These are phyloP conservation scores for Thraustotheca clavata DNA, from an alignment of 352 stramenopile species.

Conservation along the genomic window DNA sequence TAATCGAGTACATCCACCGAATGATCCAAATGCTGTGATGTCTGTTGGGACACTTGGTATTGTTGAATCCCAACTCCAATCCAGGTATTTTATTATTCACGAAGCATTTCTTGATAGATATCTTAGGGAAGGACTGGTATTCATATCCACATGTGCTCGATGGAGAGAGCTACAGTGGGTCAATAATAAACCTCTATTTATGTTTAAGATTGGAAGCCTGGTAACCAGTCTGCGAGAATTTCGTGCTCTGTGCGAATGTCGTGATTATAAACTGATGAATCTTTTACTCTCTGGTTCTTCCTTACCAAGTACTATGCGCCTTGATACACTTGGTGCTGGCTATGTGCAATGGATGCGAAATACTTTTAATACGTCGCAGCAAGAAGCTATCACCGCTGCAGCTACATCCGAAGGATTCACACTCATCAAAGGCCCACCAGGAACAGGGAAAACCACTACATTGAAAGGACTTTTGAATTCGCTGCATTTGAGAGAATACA, in stretches of 20 bases:
- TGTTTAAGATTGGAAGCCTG: constrained; percentile 85
- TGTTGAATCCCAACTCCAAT: constrained; percentile 46
- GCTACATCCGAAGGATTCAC: constrained; percentile 86
- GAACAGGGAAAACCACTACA: constrained; percentile 90
- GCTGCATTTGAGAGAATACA: constrained; percentile 89
- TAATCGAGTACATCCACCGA: not conserved
- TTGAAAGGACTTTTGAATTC: constrained; percentile 88
- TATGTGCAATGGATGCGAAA: constrained; percentile 75
- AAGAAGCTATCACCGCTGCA: constrained; percentile 81
- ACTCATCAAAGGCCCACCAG: constrained; percentile 85
- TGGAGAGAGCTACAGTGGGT: constrained; percentile 46
- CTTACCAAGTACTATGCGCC: constrained; percentile 56
- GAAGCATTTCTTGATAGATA: not conserved
- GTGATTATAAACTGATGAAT: constrained; percentile 61
- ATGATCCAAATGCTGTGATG: not conserved
- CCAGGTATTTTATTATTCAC: not conserved
- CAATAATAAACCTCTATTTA: constrained; percentile 31
- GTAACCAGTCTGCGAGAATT: constrained; percentile 85
- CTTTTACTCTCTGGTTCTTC: constrained; percentile 69
- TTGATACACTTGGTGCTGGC: constrained; percentile 68
- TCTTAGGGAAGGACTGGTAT: constrained; percentile 65
- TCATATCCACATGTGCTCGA: constrained; percentile 46
- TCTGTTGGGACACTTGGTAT: constrained; percentile 60
- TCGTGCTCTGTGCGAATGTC: constrained; percentile 72
- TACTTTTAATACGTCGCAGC: constrained; percentile 85